These are phyloP conservation scores for Takashimella koratensis DNA, from an alignment of 1,284 basidiomycete genomes.

Conservation along the genomic window DNA sequence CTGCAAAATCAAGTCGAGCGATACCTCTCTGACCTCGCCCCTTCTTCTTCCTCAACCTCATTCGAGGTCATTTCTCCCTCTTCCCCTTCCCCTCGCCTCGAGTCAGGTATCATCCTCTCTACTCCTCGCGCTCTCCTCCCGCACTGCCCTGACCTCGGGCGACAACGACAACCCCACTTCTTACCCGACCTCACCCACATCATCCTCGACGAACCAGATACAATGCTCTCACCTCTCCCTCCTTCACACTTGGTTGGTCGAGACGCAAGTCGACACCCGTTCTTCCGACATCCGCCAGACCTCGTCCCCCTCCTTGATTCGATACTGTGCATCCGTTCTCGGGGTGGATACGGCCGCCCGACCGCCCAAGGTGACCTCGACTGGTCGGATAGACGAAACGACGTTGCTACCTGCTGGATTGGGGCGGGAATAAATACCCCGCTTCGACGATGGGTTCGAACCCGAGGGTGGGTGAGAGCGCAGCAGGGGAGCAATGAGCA, in stretches of 20 bases:
- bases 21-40: conserved; percentile 11
- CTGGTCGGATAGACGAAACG: neutral
- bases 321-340: conserved; percentile 15
- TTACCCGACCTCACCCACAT: conserved; percentile 14
- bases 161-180: conserved; percentile 1
- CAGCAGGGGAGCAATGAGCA: neutral
- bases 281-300: conserved; percentile 27
- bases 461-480: conserved; percentile 27
- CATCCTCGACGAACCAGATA: conserved; percentile 37
- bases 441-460: conserved; percentile 21
- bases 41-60: conserved; percentile 5
- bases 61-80: conserved; percentile 6
- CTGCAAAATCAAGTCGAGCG: conserved; percentile 26
- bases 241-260: conserved; percentile 4
- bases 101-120: conserved; percentile 16
- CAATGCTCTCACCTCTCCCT: conserved; percentile 26
- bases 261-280: conserved; percentile 14
- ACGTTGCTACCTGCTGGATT: conserved; percentile 29
- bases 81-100: conserved; percentile 3
- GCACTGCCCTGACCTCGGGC: neutral
- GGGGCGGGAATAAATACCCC: conserved; percentile 22
- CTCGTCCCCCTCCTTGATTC: conserved; percentile 17
- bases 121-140: conserved; percentile 14
- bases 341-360: too few relatives aligned
- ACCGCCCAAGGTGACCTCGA: neutral